Percentiles rank a stretch among this genome's conserved stretches.
Conservation (phyloP, 2,329 filamentous ascomycete genomes). For the Fusarium pseudonygamai region DNA sequence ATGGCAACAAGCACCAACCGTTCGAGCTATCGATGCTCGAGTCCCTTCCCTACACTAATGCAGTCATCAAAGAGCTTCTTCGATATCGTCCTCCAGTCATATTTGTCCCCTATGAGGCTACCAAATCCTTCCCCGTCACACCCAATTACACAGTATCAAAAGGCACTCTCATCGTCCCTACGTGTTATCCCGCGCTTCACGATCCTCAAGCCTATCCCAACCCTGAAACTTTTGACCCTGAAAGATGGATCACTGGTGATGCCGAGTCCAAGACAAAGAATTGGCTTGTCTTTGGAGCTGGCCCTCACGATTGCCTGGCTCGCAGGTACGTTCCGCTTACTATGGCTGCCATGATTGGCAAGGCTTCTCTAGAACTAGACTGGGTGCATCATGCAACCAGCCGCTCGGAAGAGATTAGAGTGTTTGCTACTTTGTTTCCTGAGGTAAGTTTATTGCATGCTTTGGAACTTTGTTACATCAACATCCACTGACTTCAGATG, state of each 20-base stretch:
- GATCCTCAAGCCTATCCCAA: constrained; percentile 58
- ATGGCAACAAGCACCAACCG: constrained; percentile 51
- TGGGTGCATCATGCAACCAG: constrained; percentile 60
- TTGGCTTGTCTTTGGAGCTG: constrained; percentile 63
- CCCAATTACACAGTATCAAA: constrained; percentile 59
- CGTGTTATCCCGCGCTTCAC: constrained; percentile 62
- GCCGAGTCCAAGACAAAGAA: constrained; percentile 61
- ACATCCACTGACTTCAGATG: background rate
- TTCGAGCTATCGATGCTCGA: constrained; percentile 59
- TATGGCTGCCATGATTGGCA: constrained; percentile 63
- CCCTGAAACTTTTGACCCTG: constrained; percentile 59
- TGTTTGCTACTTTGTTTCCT: constrained; percentile 60
- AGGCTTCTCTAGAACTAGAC: constrained; percentile 59
- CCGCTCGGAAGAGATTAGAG: constrained; percentile 59
- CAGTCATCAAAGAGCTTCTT: constrained; percentile 63
- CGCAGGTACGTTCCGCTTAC: constrained; percentile 59
- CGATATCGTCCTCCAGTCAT: constrained; percentile 63
- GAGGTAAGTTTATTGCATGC: constrained; percentile 50
- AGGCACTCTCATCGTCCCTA: constrained; percentile 60
- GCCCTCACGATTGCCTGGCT: constrained; percentile 61
- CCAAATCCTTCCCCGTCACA: constrained; percentile 58
- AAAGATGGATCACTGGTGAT: constrained; percentile 62
- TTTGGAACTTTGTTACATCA: too few species aligned
- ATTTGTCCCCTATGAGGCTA: constrained; percentile 62
- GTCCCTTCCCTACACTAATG: constrained; percentile 60